Evolutionary conservation across 1,139 yeast species (phyloP), one percentile per base, ranked within the genome.

Genomic region (Hyphopichia fennica): DNA sequence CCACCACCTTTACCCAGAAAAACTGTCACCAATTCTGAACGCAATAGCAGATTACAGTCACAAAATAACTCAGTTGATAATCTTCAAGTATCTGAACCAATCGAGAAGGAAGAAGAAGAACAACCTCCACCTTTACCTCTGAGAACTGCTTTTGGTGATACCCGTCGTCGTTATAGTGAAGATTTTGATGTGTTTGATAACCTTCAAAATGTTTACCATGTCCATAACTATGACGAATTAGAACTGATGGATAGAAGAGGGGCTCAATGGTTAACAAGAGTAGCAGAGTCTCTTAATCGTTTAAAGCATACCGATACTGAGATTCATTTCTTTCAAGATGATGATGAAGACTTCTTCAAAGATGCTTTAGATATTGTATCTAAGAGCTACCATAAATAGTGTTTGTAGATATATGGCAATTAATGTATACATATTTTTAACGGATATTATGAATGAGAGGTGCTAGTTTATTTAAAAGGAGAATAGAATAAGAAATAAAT

Each of bases 221-320:
- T 62, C 9, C 62, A 61, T 29, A 55, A 57, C 35, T 65, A 55
- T 40, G 65, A 52, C 45, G 76, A 67, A 38, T 60, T 63, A 45
- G 69, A 69, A 44, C 71, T 68, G 37, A 59, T 60, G 39, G 85
- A 81, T 54, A 65, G 59, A 40, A 67, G 59, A 39, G 81, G 80
- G 1, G 76, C 77, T 1, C 49, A 61, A 20, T 80, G 84, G 83
- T 67, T 73, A 27, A 66, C 65, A 35, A 62, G 80, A 44, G 66
- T 75, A 2, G 55, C 68, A 17, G 50, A 59, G 3, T 71, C 77
- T 2, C 48, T 70, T 13, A 60, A 63, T 35, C 58, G 52, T 16
- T 61, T 80, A 36, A 74, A 75, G 13, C 67, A 65, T n/a, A 56
- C 67, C 4, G 51, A 57, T n/a, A 66, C 74, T 1, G 60, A 58